Base-by-base conservation (phyloP, 2,329 filamentous ascomycete species). In the Xylaria sp. region DNA sequence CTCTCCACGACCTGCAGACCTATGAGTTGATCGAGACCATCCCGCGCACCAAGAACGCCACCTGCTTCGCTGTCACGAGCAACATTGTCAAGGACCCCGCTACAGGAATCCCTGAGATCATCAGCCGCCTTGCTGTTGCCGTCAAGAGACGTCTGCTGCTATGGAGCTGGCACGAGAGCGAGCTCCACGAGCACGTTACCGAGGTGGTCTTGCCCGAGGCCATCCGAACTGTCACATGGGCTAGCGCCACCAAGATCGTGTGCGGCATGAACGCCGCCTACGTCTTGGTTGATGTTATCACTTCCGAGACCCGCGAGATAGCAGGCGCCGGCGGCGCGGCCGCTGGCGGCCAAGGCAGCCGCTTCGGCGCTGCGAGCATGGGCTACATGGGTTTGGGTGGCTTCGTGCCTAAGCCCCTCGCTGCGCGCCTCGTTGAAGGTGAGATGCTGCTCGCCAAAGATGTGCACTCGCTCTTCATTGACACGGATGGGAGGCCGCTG, bases 151-250 rank as follows among this genome's bases (percentile, higher is more conserved):
- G 91, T 71, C 82, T 99, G 54, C 76, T 98, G 63, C 78, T 97
- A 57, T 99, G 95, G 93, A 91, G 89, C 71, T 99, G 96, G 95
- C 90, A 95, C 70, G 93, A 97, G 74, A 95, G 93, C 81, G 95
- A 98, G 79, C 83, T 97, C 41, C 85, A 85, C 48, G 82, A 85
- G 3, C 87, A 95, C 33, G 87, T 89, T 0, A 81, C 81, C 27
- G 95, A 98, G 77, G 86, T 97, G 37, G 86, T 87, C 1, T 82
- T 98, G 44, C 82, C 92, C 33, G 94, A 94, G 71, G 87, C 90
- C 21, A 91, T 97, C 64, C 92, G 95, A 72, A 93, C 90, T 13
- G 81, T 98, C 64, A 96, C 91, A 2, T 99, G 95, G 95, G 91
- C 92, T 6, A 93, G 87, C 61, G 93, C 92, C 13, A 94, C 89